These are phyloP conservation scores for Kodamaea restingae DNA, from an alignment of 805 yeast species.

Conservation along the genomic window DNA sequence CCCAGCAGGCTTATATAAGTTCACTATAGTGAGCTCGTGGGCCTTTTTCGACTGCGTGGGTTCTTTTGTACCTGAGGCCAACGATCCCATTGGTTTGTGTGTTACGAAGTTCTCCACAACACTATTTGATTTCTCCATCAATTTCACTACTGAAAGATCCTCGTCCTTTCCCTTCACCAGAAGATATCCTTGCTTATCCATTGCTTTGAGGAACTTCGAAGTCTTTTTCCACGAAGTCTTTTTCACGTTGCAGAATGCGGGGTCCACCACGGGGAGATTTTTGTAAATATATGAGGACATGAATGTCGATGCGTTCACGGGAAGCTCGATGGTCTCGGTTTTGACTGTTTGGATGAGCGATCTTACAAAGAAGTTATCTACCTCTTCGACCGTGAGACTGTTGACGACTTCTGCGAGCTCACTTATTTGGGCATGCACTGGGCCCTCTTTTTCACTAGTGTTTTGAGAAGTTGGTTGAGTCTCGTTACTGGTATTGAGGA, in stretches of 20 bases:
- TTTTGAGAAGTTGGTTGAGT: no score
- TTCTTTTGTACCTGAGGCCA: slow-evolving; percentile 12
- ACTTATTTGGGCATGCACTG: slow-evolving; percentile 9
- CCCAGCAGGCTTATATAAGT: slow-evolving; percentile 53
- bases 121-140: slow-evolving; percentile 44
- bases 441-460: no score
- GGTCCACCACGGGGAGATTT: slow-evolving; percentile 69
- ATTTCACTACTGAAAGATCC: slow-evolving; percentile 55
- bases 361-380: slow-evolving; percentile 70
- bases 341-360: slow-evolving; percentile 70
- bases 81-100: slow-evolving; percentile 40
- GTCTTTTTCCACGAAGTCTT: slow-evolving; percentile 88
- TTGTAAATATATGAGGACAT: slow-evolving; percentile 65
- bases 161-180: slow-evolving; percentile 83
- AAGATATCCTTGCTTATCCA: slow-evolving; percentile 72
- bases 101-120: slow-evolving; percentile 60
- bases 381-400: slow-evolving; percentile 52
- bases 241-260: slow-evolving; percentile 55
- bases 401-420: slow-evolving; percentile 35
- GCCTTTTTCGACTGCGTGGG: slow-evolving; percentile 24
- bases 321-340: slow-evolving; percentile 52
- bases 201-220: slow-evolving; percentile 76
- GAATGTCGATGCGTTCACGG: slow-evolving; percentile 70
- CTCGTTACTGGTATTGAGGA: slow-evolving; percentile 4
- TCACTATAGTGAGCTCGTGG: slow-evolving; percentile 27